Base-by-base conservation (phyloP, 495 filamentous ascomycete species). In the Astrothelium subdiscretum region DNA sequence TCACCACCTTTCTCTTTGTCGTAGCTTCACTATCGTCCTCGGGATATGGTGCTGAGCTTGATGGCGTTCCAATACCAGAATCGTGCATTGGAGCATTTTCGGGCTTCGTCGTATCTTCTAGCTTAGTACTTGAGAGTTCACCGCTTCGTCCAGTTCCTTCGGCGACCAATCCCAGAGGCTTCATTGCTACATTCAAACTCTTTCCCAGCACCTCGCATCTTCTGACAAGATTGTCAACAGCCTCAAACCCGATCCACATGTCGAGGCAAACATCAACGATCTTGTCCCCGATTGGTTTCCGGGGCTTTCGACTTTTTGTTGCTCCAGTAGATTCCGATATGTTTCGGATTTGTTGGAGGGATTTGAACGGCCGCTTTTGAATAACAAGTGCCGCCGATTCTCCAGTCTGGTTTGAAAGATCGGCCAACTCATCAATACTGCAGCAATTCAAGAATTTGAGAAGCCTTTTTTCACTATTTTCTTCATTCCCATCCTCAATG, bases 381-480 rank as follows among this genome's bases (percentile, higher is more conserved):
- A 92, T 71, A 62, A 98, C 81, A 11, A 81, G 54, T 31, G 83
- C 74, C 0, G 89, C 87, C 59, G 81, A 77, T 13, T 84, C 83
- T 62, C 87, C 83, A 2, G 85, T 85, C 22, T 87, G 82, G 52
- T 80, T 81, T 13, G 89, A 86, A 48, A 95, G 85, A 68, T 95
- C 91, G 2, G 85, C 81, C 20, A 98, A 80, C 54, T 89, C 86
- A 29, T 85, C 78, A 18, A 78, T 74, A 2, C 81, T 79, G 73
- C 89, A 94, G 0, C 79, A 85, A 69, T 98, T 97, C 74, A 98
- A 83, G 70, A 90, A 95, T 0, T 83, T 79, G 20, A 97, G 75
- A 1, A 96, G 83, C 57, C 81, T 82, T 5, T 60, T 62, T 26
- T 87, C 82, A 84, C 52, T 31, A 54, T 29, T 18, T 24, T 38